Conservation (phyloP, 805 yeast species). For the Metschnikowia peoriensis region DNA sequence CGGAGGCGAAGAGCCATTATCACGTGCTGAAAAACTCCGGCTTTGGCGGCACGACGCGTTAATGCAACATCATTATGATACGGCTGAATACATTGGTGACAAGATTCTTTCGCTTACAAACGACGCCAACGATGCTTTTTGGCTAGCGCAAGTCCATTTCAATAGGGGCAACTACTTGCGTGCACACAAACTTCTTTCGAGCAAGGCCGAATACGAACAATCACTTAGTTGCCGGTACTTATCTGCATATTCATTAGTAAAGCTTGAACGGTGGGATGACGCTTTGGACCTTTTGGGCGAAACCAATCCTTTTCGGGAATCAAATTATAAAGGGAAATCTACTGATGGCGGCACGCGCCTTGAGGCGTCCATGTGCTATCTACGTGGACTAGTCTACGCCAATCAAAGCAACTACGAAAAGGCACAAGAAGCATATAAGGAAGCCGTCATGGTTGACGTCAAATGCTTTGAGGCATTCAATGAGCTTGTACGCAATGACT, state of each 20-base stretch:
- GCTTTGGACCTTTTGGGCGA: slow-evolving; percentile 87
- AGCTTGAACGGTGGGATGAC: slow-evolving; percentile 78
- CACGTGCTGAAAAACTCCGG: slow-evolving; percentile 83
- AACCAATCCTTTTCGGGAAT: slow-evolving; percentile 63
- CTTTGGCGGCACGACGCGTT: slow-evolving; percentile 93
- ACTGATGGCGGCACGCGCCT: slow-evolving; percentile 83
- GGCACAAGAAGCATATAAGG: slow-evolving; percentile 84
- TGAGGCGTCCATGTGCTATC: slow-evolving; percentile 81
- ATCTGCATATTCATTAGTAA: slow-evolving; percentile 69
- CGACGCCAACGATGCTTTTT: slow-evolving; percentile 92
- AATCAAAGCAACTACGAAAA: slow-evolving; percentile 79
- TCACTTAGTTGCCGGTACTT: slow-evolving; percentile 79
- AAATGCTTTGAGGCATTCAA: slow-evolving; percentile 92
- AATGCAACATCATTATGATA: slow-evolving; percentile 85
- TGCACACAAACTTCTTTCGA: slow-evolving; percentile 68
- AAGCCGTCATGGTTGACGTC: slow-evolving; percentile 83
- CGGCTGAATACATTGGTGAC: slow-evolving; percentile 91
- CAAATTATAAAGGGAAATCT: slow-evolving; percentile 41
- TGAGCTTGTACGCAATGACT: slow-evolving; percentile 66
- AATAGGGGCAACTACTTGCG: slow-evolving; percentile 73
- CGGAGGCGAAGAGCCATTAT: slow-evolving; percentile 40
- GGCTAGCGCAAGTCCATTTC: slow-evolving; percentile 91
- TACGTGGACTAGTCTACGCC: slow-evolving; percentile 80
- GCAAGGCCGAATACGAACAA: slow-evolving; percentile 50
- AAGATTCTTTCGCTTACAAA: slow-evolving; percentile 79